Percentiles rank a stretch among this genome's conserved stretches.
Evolutionary conservation across 2,329 filamentous ascomycete species (phyloP).

Genomic region (Trichoderma sp.): DNA sequence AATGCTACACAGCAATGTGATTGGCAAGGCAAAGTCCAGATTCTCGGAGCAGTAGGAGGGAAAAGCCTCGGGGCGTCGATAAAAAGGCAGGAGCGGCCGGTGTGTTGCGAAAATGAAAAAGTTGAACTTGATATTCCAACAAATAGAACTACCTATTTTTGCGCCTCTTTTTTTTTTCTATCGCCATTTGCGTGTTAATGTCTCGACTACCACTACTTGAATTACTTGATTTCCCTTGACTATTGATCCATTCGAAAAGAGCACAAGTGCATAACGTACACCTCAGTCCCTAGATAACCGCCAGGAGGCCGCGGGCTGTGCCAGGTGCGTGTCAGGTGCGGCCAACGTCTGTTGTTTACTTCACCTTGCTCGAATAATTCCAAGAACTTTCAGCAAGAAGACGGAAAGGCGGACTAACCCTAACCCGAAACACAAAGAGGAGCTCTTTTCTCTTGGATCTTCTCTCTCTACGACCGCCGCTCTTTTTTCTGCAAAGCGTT

Average conservation of each 20-base stretch:
- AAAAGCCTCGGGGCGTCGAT: constrained; percentile 20
- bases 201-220: no score
- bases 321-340: neutral
- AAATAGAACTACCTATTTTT: constrained; percentile 22
- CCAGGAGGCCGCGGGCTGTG: neutral
- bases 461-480: neutral
- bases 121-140: constrained; percentile 32
- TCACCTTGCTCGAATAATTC: neutral
- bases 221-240: neutral
- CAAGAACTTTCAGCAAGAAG: neutral
- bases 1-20: constrained; percentile 15
- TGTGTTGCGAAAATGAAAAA: constrained; percentile 28
- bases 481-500: neutral
- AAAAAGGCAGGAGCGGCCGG: constrained; percentile 22
- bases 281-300: neutral
- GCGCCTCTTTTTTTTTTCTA: neutral
- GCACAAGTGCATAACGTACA: neutral
- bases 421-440: neutral
- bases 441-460: neutral
- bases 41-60: constrained; percentile 9
- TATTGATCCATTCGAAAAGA: neutral
- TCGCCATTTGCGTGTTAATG: neutral
- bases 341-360: neutral
- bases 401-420: neutral
- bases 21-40: neutral